Base-by-base conservation (phyloP, 192 early-diverging fungal species). In the Coemansia brasiliensis region DNA sequence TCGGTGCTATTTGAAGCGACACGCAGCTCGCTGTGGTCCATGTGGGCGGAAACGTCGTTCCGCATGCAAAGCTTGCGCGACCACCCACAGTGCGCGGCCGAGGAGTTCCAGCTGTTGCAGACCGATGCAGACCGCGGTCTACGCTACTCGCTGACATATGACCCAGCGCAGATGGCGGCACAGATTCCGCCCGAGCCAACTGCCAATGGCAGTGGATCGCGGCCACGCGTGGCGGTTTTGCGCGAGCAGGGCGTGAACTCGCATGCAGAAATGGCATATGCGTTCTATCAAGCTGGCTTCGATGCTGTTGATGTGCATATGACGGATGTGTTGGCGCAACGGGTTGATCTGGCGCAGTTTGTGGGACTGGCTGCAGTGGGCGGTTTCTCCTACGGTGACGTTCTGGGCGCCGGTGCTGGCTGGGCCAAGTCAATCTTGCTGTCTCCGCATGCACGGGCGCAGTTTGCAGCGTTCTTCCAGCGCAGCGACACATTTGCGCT, bases 321-420 rank as follows among this genome's bases (percentile, higher is more conserved):
- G 96, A 92, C 94, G 3, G 96, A 99, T 67, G 78, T 99, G 21
- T 65, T 98, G 20, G 60, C 69, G 11, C 83, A 85, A 18, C 72
- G 83, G 55, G 82, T 84, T 2, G 60, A 82, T 0, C 75, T 99
- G 20, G 69, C 58, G 48, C 74, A 77, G 39, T 98, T 98, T 72
- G 78, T 81, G 45, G 97, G 97, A 5, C 79, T 99, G 39, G 98
- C 89, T 21, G 89, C 90, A 10, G 95, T 94, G 57, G 98, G 98
- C 66, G 98, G 98, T 7, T 99, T 99, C 84, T 91, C 90, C 0
- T 99, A 99, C 68, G 98, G 98, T 59, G 98, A 99, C 75, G 98
- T 99, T 2, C 74, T 99, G 16, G 98, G 98, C 6, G 98, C 98
- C n/a, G 98, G 96, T 44, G 82, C 89, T 11, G 98, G 98, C 25